Percentiles rank a stretch among this genome's conserved stretches.
Evolutionary conservation across 2,329 filamentous ascomycete species (phyloP).

Genomic region (Tolypocladium nubicola): DNA sequence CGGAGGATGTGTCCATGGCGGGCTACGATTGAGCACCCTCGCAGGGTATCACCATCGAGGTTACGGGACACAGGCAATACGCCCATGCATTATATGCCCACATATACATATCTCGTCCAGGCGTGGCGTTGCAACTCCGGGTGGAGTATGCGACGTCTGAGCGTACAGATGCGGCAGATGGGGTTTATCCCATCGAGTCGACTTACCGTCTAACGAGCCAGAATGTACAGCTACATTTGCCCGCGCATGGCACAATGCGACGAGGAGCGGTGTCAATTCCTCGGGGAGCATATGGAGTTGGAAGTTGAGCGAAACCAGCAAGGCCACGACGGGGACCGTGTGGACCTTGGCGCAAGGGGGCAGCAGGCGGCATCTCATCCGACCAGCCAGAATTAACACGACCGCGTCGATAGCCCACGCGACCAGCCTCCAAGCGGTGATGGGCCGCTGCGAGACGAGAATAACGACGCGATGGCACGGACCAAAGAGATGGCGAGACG

Average conservation of each 20-base stretch:
- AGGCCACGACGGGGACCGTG: background rate
- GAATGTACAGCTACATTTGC: too few relatives aligned
- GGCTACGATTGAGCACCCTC: constrained; percentile 5
- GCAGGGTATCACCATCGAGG: background rate
- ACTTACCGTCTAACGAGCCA: too few relatives aligned
- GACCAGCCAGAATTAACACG: background rate
- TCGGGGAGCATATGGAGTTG: background rate
- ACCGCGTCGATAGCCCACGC: too few relatives aligned
- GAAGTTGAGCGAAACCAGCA: background rate
- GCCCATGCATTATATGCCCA: background rate
- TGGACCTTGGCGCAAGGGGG: too few relatives aligned
- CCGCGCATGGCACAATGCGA: too few relatives aligned
- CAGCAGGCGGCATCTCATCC: background rate
- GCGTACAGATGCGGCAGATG: background rate
- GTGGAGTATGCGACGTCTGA: too few relatives aligned
- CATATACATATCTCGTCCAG: too few relatives aligned
- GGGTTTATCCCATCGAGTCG: background rate
- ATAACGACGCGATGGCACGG: too few relatives aligned
- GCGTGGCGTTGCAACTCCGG: too few relatives aligned
- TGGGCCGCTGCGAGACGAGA: too few relatives aligned
- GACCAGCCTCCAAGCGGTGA: too few relatives aligned
- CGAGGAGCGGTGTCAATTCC: too few relatives aligned
- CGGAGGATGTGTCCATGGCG: constrained; percentile 15
- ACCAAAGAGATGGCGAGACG: background rate
- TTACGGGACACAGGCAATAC: background rate